Base-by-base conservation (phyloP, 2,329 filamentous ascomycete genomes). In the Fusarium citri region DNA sequence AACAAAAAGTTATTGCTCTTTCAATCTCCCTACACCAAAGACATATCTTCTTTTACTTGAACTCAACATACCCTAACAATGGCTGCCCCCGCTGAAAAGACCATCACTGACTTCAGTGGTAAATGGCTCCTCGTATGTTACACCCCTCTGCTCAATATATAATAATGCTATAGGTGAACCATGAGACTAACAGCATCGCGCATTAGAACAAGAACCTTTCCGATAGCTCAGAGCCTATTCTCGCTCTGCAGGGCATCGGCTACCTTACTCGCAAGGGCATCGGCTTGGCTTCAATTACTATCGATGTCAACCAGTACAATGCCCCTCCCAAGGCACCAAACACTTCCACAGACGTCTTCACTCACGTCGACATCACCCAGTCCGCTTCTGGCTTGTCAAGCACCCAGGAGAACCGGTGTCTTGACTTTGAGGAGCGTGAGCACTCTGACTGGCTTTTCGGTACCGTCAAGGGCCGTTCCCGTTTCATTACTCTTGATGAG, bases 361-460 rank as follows among this genome's bases (percentile, higher is more conserved):
- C 84, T 61, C 89, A 91, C 82, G 86, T 96, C 80, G 87, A 92
- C 80, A 90, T 94, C 76, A 86, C 89, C 61, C 93, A 97, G 82
- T 83, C 87, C 48, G 92, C 91, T 11, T 93, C 90, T 64, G 91
- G 90, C 58, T 83, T 97, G 68, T 88, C 87, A 76, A 90, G 88
- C 74, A 94, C 83, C 51, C 76, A 82, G 43, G 87, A 89, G 84
- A 78, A 79, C 69, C 87, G 87, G 62, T 86, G 83, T 76, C 74
- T 87, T 55, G 87, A 89, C 81, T 76, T 80, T 77, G 73, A 72
- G 56, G 79, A 72, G 72, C 89, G 91, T 72, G 86, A 88, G 68
- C 92, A 94, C 83, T 83, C 82, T 25, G 94, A 97, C 83, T 90
- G 89, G 84, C 87, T 97, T 71, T 97, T 97, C 78, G 94, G 94